Evolutionary conservation across 1,284 basidiomycete genomes (phyloP).

Genomic region (Cystobasidium sp.): DNA sequence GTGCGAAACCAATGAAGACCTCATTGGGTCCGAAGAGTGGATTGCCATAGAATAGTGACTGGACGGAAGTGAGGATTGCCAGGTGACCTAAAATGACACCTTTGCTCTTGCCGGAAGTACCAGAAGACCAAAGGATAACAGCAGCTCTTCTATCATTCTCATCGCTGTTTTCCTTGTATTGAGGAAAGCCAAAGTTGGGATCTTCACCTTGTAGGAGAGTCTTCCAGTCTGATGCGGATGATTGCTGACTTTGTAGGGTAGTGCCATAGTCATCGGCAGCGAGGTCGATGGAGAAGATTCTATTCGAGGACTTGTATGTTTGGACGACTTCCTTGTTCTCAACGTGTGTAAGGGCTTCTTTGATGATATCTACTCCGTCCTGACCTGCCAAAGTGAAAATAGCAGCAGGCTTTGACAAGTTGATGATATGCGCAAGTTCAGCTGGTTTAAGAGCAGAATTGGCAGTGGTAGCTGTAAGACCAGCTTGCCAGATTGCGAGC

Average conservation of each 20-base stretch:
- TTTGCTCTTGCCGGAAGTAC: constrained; percentile 57
- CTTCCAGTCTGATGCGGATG: constrained; percentile 48
- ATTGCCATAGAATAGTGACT: constrained; percentile 53
- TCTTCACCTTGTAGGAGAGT: constrained; percentile 45
- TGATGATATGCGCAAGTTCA: constrained; percentile 57
- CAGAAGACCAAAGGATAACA: constrained; percentile 56
- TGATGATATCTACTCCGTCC: constrained; percentile 51
- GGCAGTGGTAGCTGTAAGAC: constrained; percentile 53
- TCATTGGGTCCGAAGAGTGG: constrained; percentile 48
- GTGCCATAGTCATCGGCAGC: constrained; percentile 51
- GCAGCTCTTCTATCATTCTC: constrained; percentile 51
- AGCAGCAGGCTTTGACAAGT: constrained; percentile 55
- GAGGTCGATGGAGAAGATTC: constrained; percentile 51
- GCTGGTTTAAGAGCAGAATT: constrained; percentile 56
- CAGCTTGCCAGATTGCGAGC: constrained; percentile 53
- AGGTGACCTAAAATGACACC: constrained; percentile 57
- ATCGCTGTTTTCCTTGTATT: constrained; percentile 46
- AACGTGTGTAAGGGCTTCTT: constrained; percentile 49
- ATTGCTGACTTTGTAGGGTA: not conserved
- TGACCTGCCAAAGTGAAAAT: constrained; percentile 54
- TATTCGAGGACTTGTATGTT: constrained; percentile 13
- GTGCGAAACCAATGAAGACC: constrained; percentile 56
- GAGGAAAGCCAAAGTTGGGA: constrained; percentile 39
- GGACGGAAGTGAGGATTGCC: constrained; percentile 53
- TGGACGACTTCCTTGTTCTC: constrained; percentile 46